Evolutionary conservation across 495 filamentous ascomycete genomes (phyloP).

Genomic region (Trichoderma virens): DNA sequence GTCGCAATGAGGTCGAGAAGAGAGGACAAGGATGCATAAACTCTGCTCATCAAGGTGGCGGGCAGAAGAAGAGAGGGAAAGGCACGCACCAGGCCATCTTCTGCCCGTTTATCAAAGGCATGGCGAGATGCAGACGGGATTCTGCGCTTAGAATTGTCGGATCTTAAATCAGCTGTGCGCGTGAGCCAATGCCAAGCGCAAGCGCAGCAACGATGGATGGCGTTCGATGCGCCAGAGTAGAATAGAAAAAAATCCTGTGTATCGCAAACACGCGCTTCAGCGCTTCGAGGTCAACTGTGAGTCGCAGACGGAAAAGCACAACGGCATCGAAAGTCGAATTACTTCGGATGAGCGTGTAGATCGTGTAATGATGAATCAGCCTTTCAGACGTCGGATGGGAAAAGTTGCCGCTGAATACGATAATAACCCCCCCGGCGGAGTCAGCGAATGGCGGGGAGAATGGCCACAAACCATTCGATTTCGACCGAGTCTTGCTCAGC

Average conservation of each 20-base stretch:
- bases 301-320: not conserved
- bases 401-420: no score
- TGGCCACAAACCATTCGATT: no score
- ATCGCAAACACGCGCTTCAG: not conserved
- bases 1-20: slow-evolving; percentile 9
- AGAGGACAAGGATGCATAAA: not conserved
- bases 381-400: no score
- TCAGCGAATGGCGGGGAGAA: no score
- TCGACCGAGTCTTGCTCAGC: no score
- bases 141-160: not conserved
- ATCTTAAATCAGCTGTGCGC: not conserved
- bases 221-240: not conserved
- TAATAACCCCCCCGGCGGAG: no score
- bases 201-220: no score
- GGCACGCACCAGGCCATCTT: slow-evolving; percentile 52
- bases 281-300: not conserved
- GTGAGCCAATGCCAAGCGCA: not conserved
- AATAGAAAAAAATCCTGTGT: not conserved
- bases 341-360: not conserved
- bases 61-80: slow-evolving; percentile 6
- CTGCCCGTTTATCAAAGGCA: slow-evolving; percentile 49
- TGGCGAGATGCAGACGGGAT: slow-evolving; percentile 20
- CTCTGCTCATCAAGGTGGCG: no score
- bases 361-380: not conserved
- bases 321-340: not conserved